Base-by-base conservation (phyloP, 1,139 yeast genomes). In the Yamadazyma trypodendri region DNA sequence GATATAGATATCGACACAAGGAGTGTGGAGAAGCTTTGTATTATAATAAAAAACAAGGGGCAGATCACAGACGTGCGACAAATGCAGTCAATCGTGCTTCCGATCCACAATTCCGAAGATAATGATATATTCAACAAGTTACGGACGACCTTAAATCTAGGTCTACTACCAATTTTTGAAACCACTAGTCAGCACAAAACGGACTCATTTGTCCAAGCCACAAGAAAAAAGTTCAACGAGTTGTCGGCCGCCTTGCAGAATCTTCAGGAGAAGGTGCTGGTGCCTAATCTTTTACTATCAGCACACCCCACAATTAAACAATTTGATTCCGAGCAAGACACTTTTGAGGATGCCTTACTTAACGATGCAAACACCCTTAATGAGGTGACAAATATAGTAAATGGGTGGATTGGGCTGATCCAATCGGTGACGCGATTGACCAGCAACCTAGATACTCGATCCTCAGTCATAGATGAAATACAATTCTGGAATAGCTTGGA, bases 401-500 rank as follows among this genome's bases (percentile, higher is more conserved):
- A 85, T 49, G 68, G 67, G 9, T 89, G 97, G 97, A 77, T 82
- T 17, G 75, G 69, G 43, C 75, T 78, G 31, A 77, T 82, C 10
- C 86, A 81, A 46, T 60, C 70, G 1, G 63, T 87, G 7, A 76
- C 90, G 0, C 63, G 65, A 24, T 56, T 82, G 31, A 31, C 42
- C 11, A 38, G 38, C 30, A 42, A 43, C 29, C 17, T 46, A 6
- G 34, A 35, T 21, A 32, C 28, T 10, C 44, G 40, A 33, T 11
- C 34, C 0, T 77, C 89, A 0, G 50, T 71, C 6, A 50, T 65
- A 1, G 92, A 85, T 38, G 97, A 90, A 52, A 71, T 84, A 10
- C 77, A 73, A 37, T 90, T 86, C 51, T 90, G 97, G 97, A 65
- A 68, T 16, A 77, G 88, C 0, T 70, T 86, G 68, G 94, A 86